Evolutionary conservation across 2,329 filamentous ascomycete genomes (phyloP).

Genomic region (Colletotrichum kahawae): DNA sequence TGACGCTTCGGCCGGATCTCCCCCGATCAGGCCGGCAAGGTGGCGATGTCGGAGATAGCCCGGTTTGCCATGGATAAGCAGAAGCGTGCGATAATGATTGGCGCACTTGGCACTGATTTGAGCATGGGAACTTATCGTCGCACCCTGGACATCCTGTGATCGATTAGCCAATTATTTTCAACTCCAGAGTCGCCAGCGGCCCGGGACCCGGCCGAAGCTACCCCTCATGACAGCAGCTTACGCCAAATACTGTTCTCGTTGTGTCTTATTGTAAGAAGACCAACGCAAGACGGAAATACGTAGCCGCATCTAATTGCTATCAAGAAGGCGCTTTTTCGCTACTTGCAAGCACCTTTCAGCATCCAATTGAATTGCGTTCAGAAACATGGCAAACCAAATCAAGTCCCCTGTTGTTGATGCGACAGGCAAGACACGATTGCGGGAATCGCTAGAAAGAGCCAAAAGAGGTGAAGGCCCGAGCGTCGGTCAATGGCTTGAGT

Average conservation of each 20-base stretch:
- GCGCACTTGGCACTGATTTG: background rate
- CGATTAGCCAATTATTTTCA: background rate
- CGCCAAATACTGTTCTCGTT: background rate
- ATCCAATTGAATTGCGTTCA: too few species aligned
- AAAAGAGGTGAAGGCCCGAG: slow-evolving; percentile 30
- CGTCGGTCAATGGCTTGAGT: slow-evolving; percentile 35
- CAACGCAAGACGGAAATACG: background rate
- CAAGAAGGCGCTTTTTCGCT: background rate
- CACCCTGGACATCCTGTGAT: background rate
- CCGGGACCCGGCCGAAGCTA: background rate
- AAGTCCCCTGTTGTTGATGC: slow-evolving; percentile 26
- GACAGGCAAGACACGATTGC: slow-evolving; percentile 34
- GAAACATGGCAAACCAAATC: slow-evolving; percentile 19
- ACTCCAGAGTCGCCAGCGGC: background rate
- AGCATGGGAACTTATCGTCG: background rate
- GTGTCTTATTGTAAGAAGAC: background rate
- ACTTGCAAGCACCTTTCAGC: background rate
- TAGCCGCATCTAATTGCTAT: background rate
- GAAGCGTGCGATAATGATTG: background rate
- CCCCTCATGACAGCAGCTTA: background rate
- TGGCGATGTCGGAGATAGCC: slow-evolving; percentile 3
- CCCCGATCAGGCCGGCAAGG: background rate
- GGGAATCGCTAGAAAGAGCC: slow-evolving; percentile 32
- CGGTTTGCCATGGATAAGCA: background rate
- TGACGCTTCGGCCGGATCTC: background rate